Evolutionary conservation across 306 rosid genomes (phyloP), one percentile per base, ranked within the genome.

Genomic region (Hippophae gyantsensis): DNA sequence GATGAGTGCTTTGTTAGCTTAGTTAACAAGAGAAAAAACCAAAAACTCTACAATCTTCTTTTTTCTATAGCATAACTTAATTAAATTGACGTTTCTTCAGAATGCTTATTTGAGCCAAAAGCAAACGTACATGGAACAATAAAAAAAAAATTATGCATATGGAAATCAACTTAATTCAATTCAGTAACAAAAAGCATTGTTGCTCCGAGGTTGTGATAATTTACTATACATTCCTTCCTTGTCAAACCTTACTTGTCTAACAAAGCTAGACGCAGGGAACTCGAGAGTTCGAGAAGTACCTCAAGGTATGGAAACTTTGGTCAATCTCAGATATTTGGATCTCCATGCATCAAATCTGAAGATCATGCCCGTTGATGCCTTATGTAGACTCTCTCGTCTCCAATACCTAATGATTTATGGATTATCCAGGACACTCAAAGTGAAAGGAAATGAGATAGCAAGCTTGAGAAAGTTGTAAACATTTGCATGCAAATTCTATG

Each of bases 241-340:
- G 13, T 32, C 49, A 2, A 50, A 60, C 23, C 41, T 60, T 32
- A 56, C 42, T 6, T 23, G n/a, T 0, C 11, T 72, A 50, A 61
- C 13, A 54, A 42, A 56, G 47, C 54, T 72, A 13, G 77, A 72
- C 32, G 60, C 66, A 10, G 26, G 8, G 3, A 1, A 6, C 42
- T 47, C 77, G 2, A 51, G 38, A 6, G 55, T 72, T 42, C 26
- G 5, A 10, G 55, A 72, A 38, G 61, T 54, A 48, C 76, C 76
- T 13, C 32, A 47, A 4, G 67, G 74, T n/a, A 47, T 73, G 55
- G 51, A 67, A 13, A 44, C 13, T 45, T 14, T 73, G 51, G 23
- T 43, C 42, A 52, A 64, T 6, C 13, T 57, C 52, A 58, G 45
- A 40, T 18, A 64, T 50, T 43, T 57, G 7, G 7, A 52, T 41